Evolutionary conservation across 2,329 filamentous ascomycete species (phyloP), one percentile per base, ranked within the genome.

Genomic region (Arthrobotrys pseudoclavata): DNA sequence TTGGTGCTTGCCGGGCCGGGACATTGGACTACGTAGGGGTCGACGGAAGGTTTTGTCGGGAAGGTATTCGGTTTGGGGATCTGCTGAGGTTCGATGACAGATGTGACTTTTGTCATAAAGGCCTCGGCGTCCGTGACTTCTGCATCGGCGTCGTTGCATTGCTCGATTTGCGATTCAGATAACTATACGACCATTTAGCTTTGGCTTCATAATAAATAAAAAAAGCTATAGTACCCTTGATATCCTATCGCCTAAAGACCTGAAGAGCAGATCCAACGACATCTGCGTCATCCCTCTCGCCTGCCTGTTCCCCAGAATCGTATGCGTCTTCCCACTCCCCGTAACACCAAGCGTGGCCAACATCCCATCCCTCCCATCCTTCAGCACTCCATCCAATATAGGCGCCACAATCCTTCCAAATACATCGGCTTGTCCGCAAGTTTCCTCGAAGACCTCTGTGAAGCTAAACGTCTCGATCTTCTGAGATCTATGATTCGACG

Each of bases 311-410:
- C 96, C 96, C 15, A 99, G 88, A 76, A 98, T 97, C 0, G 96
- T 99, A 83, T 99, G 95, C 79, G 93, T 96, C 95, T 99, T 99
- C 84, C 96, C 96, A 61, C 94, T 97, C 12, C 96, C 96, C 6
- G 95, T 97, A 50, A 97, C 94, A 15, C 96, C 96, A 72, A 99
- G 84, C 5, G 96, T 98, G 31, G 96, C 96, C 67, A 99, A 86
- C 69, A 98, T 85, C 18, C 94, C 93, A 79, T 96, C 91, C 62
- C 90, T 89, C 37, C 91, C 91, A 52, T 89, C 86, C 22, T 88
- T 87, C 5, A 91, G 91, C 48, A 99, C 83, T 2, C 97, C 94
- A 81, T 95, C 90, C 5, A 97, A 88, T 50, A 97, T 86, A 0
- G 89, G 87, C 13, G 91, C 85, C 52, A 97, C 89, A 0, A 91